A percentile compares a stretch with the other conserved stretches of the same genome.
These are phyloP conservation scores for Brassica incana DNA, from an alignment of 345 rosid genomes.

Conservation along the genomic window DNA sequence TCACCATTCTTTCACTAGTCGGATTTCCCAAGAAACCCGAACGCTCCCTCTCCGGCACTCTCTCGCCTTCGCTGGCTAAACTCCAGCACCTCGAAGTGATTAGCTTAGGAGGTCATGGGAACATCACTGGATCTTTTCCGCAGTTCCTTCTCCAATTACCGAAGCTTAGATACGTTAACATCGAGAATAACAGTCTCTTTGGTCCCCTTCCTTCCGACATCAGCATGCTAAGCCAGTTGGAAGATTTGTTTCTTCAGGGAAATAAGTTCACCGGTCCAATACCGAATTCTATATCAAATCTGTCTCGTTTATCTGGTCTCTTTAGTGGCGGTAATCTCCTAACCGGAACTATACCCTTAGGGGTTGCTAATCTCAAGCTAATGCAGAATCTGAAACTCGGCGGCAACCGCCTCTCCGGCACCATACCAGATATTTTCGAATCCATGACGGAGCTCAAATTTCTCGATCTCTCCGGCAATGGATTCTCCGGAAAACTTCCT, in stretches of 20 bases:
- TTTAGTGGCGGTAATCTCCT: constrained; percentile 53
- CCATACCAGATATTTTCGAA: constrained; percentile 58
- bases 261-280: constrained; percentile 64
- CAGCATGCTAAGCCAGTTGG: constrained; percentile 48
- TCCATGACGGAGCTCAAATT: constrained; percentile 46
- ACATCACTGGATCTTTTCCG: constrained; percentile 73
- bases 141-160: constrained; percentile 51
- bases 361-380: constrained; percentile 47
- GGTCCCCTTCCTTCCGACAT: constrained; percentile 55
- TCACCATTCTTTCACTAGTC: constrained; percentile 41
- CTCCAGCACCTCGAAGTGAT: constrained; percentile 51
- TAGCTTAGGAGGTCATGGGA: constrained; percentile 48
- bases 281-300: constrained; percentile 54
- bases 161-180: constrained; percentile 50
- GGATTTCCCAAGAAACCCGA: constrained; percentile 35
- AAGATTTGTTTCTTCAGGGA: constrained; percentile 50
- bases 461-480: constrained; percentile 51
- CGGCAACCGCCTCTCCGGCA: constrained; percentile 56
- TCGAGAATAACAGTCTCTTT: constrained; percentile 63
- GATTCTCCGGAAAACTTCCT: constrained; percentile 62
- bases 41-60: constrained; percentile 54
- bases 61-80: constrained; percentile 60
- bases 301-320: constrained; percentile 53
- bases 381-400: constrained; percentile 39
- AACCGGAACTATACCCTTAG: constrained; percentile 54